These are phyloP conservation scores for Cinchona pubescens DNA, from an alignment of 257 asterid genomes.

Conservation along the genomic window DNA sequence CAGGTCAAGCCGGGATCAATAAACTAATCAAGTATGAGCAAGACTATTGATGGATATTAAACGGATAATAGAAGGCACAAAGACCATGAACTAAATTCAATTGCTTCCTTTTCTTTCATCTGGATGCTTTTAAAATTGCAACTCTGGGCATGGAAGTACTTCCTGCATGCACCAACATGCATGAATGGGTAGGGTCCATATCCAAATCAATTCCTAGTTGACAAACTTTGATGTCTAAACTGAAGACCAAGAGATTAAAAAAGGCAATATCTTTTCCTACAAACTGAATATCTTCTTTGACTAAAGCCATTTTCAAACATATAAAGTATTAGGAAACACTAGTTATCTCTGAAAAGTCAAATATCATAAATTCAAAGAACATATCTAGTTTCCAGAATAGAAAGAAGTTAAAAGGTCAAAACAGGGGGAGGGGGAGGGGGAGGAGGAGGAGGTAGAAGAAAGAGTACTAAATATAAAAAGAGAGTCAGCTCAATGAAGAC, in stretches of 20 bases:
- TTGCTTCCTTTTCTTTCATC: neutral
- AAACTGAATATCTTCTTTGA: neutral
- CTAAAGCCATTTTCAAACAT: neutral
- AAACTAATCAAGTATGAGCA: too few species aligned
- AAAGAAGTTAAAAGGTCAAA: too few species aligned
- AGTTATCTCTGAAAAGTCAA: too few species aligned
- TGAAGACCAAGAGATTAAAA: neutral
- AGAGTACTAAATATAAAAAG: neutral
- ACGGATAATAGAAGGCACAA: neutral
- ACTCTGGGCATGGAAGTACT: neutral
- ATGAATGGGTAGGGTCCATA: neutral
- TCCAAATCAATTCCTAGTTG: neutral
- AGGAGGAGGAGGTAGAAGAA: neutral
- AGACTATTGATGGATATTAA: neutral
- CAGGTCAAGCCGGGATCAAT: neutral
- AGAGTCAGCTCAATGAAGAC: neutral
- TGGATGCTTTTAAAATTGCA: neutral
- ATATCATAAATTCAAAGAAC: neutral
- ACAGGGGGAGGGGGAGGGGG: too few species aligned
- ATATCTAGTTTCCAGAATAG: neutral
- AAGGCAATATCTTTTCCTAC: neutral
- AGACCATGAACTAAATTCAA: neutral
- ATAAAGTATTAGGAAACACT: neutral
- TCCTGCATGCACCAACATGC: neutral
- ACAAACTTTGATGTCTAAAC: neutral